Percentiles rank a stretch among this genome's conserved stretches.
These are phyloP conservation scores for Aspergillus ellipticus DNA, from an alignment of 495 filamentous ascomycete genomes.

Conservation along the genomic window DNA sequence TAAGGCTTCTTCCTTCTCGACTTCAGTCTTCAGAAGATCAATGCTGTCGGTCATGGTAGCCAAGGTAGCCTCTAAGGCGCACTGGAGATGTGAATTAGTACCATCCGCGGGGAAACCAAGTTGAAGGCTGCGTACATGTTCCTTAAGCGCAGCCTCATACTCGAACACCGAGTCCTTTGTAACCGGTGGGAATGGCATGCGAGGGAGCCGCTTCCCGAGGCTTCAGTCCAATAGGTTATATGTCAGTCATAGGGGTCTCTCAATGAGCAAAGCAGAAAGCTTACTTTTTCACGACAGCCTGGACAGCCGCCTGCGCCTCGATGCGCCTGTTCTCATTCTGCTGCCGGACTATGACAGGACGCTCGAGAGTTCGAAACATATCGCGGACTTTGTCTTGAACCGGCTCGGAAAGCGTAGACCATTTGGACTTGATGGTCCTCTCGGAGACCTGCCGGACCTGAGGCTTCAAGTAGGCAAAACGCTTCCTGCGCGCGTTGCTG, in stretches of 20 bases:
- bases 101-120: not conserved
- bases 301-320: slow-evolving; percentile 53
- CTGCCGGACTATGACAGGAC: slow-evolving; percentile 51
- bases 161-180: slow-evolving; percentile 57
- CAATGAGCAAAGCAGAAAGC: not conserved
- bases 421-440: slow-evolving; percentile 54
- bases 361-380: slow-evolving; percentile 51
- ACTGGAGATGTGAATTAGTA: slow-evolving; percentile 29
- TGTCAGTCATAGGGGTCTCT: not conserved
- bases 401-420: slow-evolving; percentile 50
- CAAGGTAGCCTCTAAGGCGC: slow-evolving; percentile 47
- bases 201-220: slow-evolving; percentile 48
- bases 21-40: slow-evolving; percentile 50
- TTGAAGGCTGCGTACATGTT: slow-evolving; percentile 40
- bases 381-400: slow-evolving; percentile 50
- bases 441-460: slow-evolving; percentile 52
- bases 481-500: slow-evolving; percentile 24
- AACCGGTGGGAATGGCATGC: slow-evolving; percentile 58
- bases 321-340: slow-evolving; percentile 52
- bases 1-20: slow-evolving; percentile 49
- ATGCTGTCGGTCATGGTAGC: slow-evolving; percentile 52
- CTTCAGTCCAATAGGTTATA: slow-evolving; percentile 15
- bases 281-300: slow-evolving; percentile 46
- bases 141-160: slow-evolving; percentile 55
- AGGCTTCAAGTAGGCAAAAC: slow-evolving; percentile 46